Evolutionary conservation across 352 stramenopile genomes (phyloP).

Genomic region (Phytophthora litchii): DNA sequence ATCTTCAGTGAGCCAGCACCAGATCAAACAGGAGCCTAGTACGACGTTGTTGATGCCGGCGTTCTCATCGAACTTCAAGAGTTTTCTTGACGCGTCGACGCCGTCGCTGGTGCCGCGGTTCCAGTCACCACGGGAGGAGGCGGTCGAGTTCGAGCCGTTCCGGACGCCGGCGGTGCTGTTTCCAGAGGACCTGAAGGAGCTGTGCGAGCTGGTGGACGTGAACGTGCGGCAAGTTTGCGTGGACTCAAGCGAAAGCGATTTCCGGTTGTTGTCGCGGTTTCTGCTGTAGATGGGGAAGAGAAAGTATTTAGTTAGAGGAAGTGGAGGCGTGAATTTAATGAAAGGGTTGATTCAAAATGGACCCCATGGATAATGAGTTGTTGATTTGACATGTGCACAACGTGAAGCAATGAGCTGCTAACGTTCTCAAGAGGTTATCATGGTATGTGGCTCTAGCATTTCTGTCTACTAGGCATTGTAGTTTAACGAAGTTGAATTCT

Average conservation of each 20-base stretch:
- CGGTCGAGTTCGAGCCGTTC: conserved; percentile 41
- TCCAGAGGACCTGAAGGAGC: conserved; percentile 46
- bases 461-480: too few species aligned
- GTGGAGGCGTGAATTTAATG: not conserved
- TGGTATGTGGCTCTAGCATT: too few species aligned
- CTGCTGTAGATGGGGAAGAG: conserved; percentile 1
- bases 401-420: too few species aligned
- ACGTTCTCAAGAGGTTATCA: too few species aligned
- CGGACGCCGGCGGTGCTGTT: conserved; percentile 37
- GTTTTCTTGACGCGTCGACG: conserved; percentile 7
- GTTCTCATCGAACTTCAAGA: conserved; percentile 9
- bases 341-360: not conserved
- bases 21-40: conserved; percentile 13
- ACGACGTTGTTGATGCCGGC: conserved; percentile 12
- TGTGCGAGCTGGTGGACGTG: conserved; percentile 46
- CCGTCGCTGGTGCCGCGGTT: not conserved
- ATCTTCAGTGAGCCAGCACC: not conserved
- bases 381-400: too few species aligned
- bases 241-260: conserved; percentile 1
- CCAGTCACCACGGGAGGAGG: conserved; percentile 32
- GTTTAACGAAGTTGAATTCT: too few species aligned
- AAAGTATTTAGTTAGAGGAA: conserved; percentile 13
- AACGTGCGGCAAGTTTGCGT: conserved; percentile 15
- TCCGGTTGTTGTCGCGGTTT: conserved; percentile 2
- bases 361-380: too few species aligned